A percentile compares a stretch with the other conserved stretches of the same genome.
phyloP scores from a whole-genome alignment of 1,284 basidiomycete species.

The Ceratobasidium sp. region DNA sequence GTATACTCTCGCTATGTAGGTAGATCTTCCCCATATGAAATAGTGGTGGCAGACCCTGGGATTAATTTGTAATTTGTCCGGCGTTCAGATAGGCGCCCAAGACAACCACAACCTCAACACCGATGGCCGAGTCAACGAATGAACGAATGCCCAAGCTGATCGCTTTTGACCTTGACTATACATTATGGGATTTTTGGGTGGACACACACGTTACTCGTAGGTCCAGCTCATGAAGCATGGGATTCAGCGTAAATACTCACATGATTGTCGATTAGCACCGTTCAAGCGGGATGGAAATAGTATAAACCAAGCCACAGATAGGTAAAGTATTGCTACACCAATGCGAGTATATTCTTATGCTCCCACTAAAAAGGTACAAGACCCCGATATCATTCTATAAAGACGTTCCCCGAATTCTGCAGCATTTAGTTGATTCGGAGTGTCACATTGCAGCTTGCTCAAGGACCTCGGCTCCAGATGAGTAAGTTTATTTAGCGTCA shows the following conservation, averaged over 20 bases:
- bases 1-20: no score
- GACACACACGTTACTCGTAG: conserved; percentile 69
- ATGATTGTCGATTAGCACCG: conserved; percentile 58
- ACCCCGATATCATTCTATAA: conserved; percentile 69
- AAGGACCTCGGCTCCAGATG: conserved; percentile 68
- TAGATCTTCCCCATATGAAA: no score
- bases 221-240: conserved; percentile 42
- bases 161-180: conserved; percentile 86
- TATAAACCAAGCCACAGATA: conserved; percentile 67
- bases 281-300: conserved; percentile 63
- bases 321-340: conserved; percentile 49
- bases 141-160: conserved; percentile 67
- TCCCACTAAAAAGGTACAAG: conserved; percentile 55
- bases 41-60: not conserved
- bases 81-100: no score
- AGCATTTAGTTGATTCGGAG: conserved; percentile 59
- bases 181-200: conserved; percentile 85
- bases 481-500: conserved; percentile 59
- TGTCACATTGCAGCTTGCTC: conserved; percentile 78
- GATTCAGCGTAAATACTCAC: conserved; percentile 1
- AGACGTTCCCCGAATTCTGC: conserved; percentile 79
- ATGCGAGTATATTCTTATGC: conserved; percentile 31
- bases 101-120: not conserved
- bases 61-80: not conserved
- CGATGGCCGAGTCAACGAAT: not conserved